These are phyloP conservation scores for Eucalyptus polyanthemos DNA, from an alignment of 345 rosid species.

Conservation along the genomic window DNA sequence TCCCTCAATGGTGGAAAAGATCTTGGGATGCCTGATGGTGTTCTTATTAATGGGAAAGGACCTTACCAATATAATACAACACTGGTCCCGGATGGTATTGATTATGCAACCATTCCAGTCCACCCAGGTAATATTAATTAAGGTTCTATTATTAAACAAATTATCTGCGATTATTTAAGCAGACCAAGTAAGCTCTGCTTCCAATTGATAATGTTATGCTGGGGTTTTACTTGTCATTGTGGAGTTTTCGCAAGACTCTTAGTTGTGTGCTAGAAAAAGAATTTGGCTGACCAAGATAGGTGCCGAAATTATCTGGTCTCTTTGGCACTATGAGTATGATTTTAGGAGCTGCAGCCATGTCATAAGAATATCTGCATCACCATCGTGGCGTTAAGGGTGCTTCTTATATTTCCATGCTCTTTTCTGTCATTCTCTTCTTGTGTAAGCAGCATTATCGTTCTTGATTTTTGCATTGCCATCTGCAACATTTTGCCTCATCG, in stretches of 20 bases:
- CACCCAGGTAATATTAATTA: slow-evolving; percentile 55
- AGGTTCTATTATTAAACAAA: neutral
- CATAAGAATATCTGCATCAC: neutral
- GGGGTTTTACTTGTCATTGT: neutral
- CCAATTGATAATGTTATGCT: neutral
- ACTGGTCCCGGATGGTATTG: slow-evolving; percentile 73
- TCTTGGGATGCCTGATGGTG: slow-evolving; percentile 96
- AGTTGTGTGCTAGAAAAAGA: neutral
- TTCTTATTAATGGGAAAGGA: slow-evolving; percentile 96
- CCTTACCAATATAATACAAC: slow-evolving; percentile 83
- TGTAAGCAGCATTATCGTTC: neutral
- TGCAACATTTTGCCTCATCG: neutral
- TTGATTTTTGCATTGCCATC: neutral
- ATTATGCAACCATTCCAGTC: slow-evolving; percentile 66
- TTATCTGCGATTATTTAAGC: neutral
- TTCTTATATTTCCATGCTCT: neutral
- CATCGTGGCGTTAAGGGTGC: neutral
- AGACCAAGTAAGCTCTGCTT: neutral
- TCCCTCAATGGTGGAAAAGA: slow-evolving; percentile 83
- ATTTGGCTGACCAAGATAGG: neutral
- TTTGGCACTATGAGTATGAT: neutral
- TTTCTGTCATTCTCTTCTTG: neutral
- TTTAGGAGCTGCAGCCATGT: neutral
- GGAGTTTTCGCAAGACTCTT: neutral
- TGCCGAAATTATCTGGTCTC: neutral